phyloP scores from a whole-genome alignment of 495 filamentous ascomycete genomes.

The Trichocladium uniseriatum region DNA sequence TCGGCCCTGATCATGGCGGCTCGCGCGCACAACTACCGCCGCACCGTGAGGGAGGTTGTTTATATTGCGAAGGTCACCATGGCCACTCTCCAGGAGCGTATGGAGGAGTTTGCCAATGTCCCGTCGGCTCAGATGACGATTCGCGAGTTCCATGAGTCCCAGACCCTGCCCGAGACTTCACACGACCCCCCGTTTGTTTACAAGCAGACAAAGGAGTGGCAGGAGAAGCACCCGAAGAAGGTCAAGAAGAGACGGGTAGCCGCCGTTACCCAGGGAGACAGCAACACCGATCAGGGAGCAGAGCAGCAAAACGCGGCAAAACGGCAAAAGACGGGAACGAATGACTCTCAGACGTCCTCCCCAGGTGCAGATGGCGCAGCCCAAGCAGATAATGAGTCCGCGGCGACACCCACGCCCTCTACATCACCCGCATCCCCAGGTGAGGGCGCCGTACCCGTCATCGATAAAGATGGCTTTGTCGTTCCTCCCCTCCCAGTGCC shows the following conservation, averaged over 20 bases:
- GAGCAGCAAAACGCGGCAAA: slow-evolving; percentile 16
- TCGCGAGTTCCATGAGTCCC: slow-evolving; percentile 68
- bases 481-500: slow-evolving; percentile 15
- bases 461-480: slow-evolving; percentile 27
- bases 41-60: slow-evolving; percentile 84
- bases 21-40: slow-evolving; percentile 93
- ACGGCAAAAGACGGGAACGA: slow-evolving; percentile 6
- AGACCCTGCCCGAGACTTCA: slow-evolving; percentile 35
- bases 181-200: slow-evolving; percentile 80
- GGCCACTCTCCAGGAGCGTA: slow-evolving; percentile 75
- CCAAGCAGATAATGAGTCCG: background rate
- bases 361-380: background rate
- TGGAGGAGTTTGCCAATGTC: slow-evolving; percentile 81
- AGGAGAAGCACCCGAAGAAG: slow-evolving; percentile 40
- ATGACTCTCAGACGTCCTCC: slow-evolving; percentile 13
- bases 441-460: background rate
- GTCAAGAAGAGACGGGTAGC: slow-evolving; percentile 31
- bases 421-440: background rate
- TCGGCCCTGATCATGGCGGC: slow-evolving; percentile 90
- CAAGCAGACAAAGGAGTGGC: slow-evolving; percentile 45
- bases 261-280: slow-evolving; percentile 17
- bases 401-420: background rate
- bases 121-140: slow-evolving; percentile 72
- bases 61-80: slow-evolving; percentile 94
- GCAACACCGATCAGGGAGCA: slow-evolving; percentile 21